Evolutionary conservation across 1,284 basidiomycete genomes (phyloP).

Genomic region (Papiliotrema fonsecae): DNA sequence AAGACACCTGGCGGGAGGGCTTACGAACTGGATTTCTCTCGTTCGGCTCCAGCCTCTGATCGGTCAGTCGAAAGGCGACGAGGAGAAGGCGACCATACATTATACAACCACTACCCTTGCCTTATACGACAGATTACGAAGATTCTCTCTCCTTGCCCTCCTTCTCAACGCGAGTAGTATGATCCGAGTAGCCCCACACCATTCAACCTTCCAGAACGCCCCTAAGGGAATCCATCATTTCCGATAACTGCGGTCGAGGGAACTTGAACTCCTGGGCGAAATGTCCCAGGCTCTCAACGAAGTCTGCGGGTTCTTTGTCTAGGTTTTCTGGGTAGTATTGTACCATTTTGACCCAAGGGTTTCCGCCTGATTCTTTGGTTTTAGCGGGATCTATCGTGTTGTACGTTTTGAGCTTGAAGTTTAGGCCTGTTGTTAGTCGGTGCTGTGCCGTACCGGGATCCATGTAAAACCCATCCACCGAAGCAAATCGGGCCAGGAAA

Average conservation of each 20-base stretch:
- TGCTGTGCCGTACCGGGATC: neutral
- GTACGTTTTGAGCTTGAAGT: slow-evolving; percentile 41
- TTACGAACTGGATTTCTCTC: slow-evolving; percentile 5
- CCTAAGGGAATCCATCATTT: slow-evolving; percentile 22
- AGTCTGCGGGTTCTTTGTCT: slow-evolving; percentile 28
- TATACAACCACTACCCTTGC: neutral
- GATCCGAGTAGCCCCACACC: too few species aligned
- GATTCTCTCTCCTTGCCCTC: too few species aligned
- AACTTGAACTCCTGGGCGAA: slow-evolving; percentile 27
- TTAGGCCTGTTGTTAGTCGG: slow-evolving; percentile 24
- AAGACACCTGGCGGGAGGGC: slow-evolving; percentile 8
- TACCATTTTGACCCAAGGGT: slow-evolving; percentile 25
- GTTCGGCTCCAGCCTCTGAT: slow-evolving; percentile 5
- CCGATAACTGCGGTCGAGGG: slow-evolving; percentile 19
- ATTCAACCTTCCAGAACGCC: too few species aligned
- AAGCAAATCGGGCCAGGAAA: neutral
- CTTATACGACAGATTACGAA: too few species aligned
- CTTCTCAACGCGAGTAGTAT: too few species aligned
- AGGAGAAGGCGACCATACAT: too few species aligned
- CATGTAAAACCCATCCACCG: neutral
- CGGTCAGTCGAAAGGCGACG: neutral
- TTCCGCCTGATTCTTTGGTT: slow-evolving; percentile 9
- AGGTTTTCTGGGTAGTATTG: slow-evolving; percentile 28
- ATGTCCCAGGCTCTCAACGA: slow-evolving; percentile 26
- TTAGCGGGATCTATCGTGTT: slow-evolving; percentile 23